Evolutionary conservation across 2,329 filamentous ascomycete species (phyloP).

Genomic region (Talaromyces sp.): DNA sequence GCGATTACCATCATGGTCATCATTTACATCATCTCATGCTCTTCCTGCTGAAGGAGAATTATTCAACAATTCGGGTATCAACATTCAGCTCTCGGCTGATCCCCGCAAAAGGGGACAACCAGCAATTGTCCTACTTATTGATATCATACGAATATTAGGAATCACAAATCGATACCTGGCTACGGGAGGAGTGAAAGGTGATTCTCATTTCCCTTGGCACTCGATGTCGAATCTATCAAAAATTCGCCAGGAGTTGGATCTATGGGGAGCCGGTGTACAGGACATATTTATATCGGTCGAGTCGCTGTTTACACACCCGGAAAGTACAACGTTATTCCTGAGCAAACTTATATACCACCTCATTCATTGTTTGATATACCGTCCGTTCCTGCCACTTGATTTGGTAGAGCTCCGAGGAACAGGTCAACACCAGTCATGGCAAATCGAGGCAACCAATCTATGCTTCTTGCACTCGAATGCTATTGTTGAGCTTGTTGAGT

Average conservation of each 20-base stretch:
- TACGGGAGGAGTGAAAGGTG: conserved; percentile 80
- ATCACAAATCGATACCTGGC: conserved; percentile 82
- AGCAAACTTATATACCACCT: conserved; percentile 86
- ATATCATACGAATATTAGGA: conserved; percentile 78
- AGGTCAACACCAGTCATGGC: conserved; percentile 87
- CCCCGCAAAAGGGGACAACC: conserved; percentile 70
- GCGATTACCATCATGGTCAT: conserved; percentile 64
- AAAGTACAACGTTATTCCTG: conserved; percentile 74
- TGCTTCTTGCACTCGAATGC: conserved; percentile 86
- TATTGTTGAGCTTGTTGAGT: conserved; percentile 77
- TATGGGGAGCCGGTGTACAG: conserved; percentile 79
- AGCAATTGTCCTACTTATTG: conserved; percentile 76
- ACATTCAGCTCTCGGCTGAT: conserved; percentile 69
- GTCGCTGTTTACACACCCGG: conserved; percentile 70
- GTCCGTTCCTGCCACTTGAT: conserved; percentile 82
- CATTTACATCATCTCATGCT: conserved; percentile 60
- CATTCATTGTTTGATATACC: conserved; percentile 81
- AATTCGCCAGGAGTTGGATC: conserved; percentile 79
- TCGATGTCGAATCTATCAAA: conserved; percentile 80
- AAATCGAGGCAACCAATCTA: conserved; percentile 84
- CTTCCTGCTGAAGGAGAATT: conserved; percentile 72
- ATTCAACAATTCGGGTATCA: conserved; percentile 76
- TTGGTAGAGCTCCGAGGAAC: conserved; percentile 74
- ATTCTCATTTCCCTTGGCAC: conserved; percentile 90
- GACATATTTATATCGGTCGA: conserved; percentile 76